Evolutionary conservation across 2,329 filamentous ascomycete genomes (phyloP).

Genomic region (Colletotrichum tamarilloi): DNA sequence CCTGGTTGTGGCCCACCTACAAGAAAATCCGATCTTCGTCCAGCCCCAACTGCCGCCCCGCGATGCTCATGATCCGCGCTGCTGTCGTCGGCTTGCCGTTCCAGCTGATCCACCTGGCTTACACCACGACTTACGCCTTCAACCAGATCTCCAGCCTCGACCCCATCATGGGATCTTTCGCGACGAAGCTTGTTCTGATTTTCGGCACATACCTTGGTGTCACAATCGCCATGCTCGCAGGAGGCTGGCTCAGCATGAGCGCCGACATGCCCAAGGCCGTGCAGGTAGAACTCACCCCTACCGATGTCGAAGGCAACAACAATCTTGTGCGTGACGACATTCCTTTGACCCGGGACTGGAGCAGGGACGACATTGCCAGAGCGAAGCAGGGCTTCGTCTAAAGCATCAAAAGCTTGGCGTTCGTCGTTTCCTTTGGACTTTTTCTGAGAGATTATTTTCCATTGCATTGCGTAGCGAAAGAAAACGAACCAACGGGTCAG

Average conservation of each 20-base stretch:
- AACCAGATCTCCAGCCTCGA: slow-evolving; percentile 34
- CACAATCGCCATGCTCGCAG: slow-evolving; percentile 17
- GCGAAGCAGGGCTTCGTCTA: slow-evolving; percentile 20
- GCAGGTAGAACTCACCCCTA: slow-evolving; percentile 1
- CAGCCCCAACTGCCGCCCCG: slow-evolving; percentile 33
- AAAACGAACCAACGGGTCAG: neutral
- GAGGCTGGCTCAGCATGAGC: slow-evolving; percentile 34
- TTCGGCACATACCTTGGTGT: slow-evolving; percentile 37
- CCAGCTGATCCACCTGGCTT: slow-evolving; percentile 37
- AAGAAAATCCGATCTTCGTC: slow-evolving; percentile 20
- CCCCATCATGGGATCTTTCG: slow-evolving; percentile 39
- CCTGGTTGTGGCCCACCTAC: slow-evolving; percentile 39
- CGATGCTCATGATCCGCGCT: slow-evolving; percentile 35
- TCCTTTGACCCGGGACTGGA: slow-evolving; percentile 11
- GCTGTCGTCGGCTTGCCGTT: slow-evolving; percentile 37
- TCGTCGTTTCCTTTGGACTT: neutral
- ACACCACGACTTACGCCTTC: slow-evolving; percentile 41
- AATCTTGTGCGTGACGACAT: slow-evolving; percentile 23
- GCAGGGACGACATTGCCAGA: slow-evolving; percentile 10
- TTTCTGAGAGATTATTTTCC: neutral
- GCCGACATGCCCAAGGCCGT: slow-evolving; percentile 10
- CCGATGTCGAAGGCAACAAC: slow-evolving; percentile 14
- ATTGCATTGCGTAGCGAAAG: neutral
- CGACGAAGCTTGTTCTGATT: slow-evolving; percentile 37
- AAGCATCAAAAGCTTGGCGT: neutral